Conservation (phyloP, 306 rosid species). For the Hippophae gyantsensis region DNA sequence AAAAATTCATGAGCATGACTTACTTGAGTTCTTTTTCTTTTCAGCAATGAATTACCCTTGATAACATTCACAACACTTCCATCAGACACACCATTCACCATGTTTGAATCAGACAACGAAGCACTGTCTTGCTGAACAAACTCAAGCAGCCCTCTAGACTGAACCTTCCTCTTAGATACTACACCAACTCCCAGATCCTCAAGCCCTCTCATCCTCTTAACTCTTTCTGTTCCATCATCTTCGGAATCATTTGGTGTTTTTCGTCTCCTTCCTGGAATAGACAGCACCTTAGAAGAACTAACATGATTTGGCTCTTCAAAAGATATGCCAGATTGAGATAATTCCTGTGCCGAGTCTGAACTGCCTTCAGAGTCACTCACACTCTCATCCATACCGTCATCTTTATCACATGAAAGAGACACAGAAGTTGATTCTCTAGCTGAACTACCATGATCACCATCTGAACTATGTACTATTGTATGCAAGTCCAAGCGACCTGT, state of each 20-base stretch:
- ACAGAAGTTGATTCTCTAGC: slow-evolving; percentile 40
- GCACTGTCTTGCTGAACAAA: slow-evolving; percentile 52
- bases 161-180: slow-evolving; percentile 47
- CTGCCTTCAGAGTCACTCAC: slow-evolving; percentile 52
- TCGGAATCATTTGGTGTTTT: slow-evolving; percentile 93
- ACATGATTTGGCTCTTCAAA: slow-evolving; percentile 78
- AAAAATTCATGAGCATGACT: slow-evolving; percentile 50
- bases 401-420: slow-evolving; percentile 45
- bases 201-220: slow-evolving; percentile 91
- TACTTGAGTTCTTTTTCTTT: slow-evolving; percentile 75
- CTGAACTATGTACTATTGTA: slow-evolving; percentile 40
- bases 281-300: slow-evolving; percentile 55
- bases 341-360: slow-evolving; percentile 69
- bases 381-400: slow-evolving; percentile 42
- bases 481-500: slow-evolving; percentile 38
- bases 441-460: slow-evolving; percentile 34
- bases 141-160: slow-evolving; percentile 39
- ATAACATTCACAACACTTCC: slow-evolving; percentile 54
- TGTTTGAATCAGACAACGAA: slow-evolving; percentile 36
- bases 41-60: slow-evolving; percentile 37
- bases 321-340: slow-evolving; percentile 85
- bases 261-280: slow-evolving; percentile 68
- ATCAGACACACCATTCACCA: slow-evolving; percentile 37
- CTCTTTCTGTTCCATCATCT: slow-evolving; percentile 94
- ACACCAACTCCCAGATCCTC: slow-evolving; percentile 73